These are phyloP conservation scores for Leishmania arabica DNA, from an alignment of 208 protist species.

Conservation along the genomic window DNA sequence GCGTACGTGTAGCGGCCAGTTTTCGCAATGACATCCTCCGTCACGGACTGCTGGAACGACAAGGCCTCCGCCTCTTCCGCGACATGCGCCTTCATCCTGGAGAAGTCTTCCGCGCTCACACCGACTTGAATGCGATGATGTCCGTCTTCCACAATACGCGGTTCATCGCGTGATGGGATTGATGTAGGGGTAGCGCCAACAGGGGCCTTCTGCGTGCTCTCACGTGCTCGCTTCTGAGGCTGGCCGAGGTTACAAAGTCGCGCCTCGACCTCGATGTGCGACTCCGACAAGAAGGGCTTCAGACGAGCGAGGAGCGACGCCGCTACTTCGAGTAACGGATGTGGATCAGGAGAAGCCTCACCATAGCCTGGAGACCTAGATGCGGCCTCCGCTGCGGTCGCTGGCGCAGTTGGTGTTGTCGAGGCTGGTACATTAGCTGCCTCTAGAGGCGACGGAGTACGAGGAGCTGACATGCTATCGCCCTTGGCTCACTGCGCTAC, in stretches of 20 bases:
- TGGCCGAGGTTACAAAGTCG: conserved; percentile 55
- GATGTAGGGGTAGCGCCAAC: neutral
- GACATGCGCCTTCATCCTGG: conserved; percentile 37
- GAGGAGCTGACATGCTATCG: neutral
- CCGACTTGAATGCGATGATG: conserved; percentile 30
- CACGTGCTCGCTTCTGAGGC: neutral
- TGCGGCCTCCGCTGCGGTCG: neutral
- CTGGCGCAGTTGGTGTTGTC: neutral
- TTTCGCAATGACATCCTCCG: conserved; percentile 53
- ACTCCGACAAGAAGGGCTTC: conserved; percentile 25
- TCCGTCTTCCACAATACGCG: neutral
- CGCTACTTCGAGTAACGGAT: neutral
- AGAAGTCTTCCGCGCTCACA: conserved; percentile 46
- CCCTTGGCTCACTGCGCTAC: neutral
- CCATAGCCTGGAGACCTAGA: neutral
- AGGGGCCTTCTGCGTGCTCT: neutral
- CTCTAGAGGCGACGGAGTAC: neutral
- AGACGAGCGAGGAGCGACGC: conserved; percentile 36
- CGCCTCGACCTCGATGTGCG: conserved; percentile 66
- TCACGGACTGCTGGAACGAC: conserved; percentile 18
- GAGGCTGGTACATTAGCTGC: neutral
- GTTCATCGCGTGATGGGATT: neutral
- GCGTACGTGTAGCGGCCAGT: conserved; percentile 58
- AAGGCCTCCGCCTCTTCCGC: conserved; percentile 3
- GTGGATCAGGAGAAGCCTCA: neutral